These are phyloP conservation scores for Pythium sukuiense DNA, from an alignment of 352 stramenopile genomes.

Conservation along the genomic window DNA sequence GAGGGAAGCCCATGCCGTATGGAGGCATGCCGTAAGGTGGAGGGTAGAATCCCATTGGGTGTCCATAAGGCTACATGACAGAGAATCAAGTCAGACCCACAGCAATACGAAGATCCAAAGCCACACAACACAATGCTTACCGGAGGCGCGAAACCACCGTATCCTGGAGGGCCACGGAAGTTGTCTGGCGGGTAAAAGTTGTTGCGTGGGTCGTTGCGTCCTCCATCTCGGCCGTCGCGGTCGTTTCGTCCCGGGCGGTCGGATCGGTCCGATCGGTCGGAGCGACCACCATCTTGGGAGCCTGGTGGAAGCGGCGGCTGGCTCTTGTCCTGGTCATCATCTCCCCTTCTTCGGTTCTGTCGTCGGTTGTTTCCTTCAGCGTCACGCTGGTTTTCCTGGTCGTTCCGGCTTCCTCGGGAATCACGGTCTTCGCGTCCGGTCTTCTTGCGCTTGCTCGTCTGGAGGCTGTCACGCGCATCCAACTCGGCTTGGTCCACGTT, in stretches of 20 bases:
- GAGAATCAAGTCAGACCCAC: constrained; percentile 4
- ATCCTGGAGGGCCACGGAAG: constrained; percentile 66
- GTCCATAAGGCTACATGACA: constrained; percentile 51
- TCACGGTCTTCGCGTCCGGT: constrained; percentile 25
- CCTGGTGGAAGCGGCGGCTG: constrained; percentile 36
- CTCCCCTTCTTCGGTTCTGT: constrained; percentile 31
- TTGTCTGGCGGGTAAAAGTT: constrained; percentile 40
- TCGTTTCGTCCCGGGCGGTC: constrained; percentile 27
- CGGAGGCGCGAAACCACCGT: constrained; percentile 52
- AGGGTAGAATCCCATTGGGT: constrained; percentile 69
- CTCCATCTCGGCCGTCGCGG: constrained; percentile 12
- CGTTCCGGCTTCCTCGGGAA: constrained; percentile 17
- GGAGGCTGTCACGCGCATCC: constrained; percentile 61
- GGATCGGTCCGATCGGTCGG: constrained; percentile 27
- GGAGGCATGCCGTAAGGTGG: constrained; percentile 70
- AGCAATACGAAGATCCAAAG: neutral
- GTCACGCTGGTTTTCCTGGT: constrained; percentile 36
- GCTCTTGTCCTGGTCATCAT: constrained; percentile 25
- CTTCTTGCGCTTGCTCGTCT: constrained; percentile 65
- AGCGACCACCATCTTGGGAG: constrained; percentile 12
- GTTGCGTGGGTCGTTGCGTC: constrained; percentile 16
- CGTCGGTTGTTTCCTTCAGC: constrained; percentile 22
- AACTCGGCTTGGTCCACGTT: constrained; percentile 80
- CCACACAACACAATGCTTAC: constrained; percentile 31
- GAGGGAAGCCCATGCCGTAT: constrained; percentile 73